Evolutionary conservation across 805 yeast genomes (phyloP), one percentile per base, ranked within the genome.

Genomic region (Candida boidinii): DNA sequence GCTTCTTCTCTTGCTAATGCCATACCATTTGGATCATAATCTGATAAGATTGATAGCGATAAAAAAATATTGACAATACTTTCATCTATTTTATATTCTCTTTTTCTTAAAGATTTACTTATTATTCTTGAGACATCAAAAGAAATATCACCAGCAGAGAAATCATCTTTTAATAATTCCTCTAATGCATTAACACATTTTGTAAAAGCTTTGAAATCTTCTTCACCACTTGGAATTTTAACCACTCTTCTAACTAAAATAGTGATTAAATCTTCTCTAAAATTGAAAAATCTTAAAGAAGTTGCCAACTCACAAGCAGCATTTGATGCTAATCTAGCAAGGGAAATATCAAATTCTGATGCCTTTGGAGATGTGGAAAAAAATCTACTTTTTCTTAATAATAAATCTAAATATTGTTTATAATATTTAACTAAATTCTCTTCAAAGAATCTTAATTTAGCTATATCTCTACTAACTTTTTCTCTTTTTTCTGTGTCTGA

Each of bases 71-170:
- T 82, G 22, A 90, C 48, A 4, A 83, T 87, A 15, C 84, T 72
- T 51, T 88, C 95, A 53, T 88, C 94, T 13, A 87, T 85, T 39
- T 80, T 73, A 54, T 68, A 92, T 30, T 76, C 73, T 47, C 94
- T 75, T 22, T 78, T 75, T 47, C 74, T 78, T 33, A 88, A 56
- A 34, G 86, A 75, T 48, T 83, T 83, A 30, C 78, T 61, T 39
- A 90, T 51, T 17, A 79, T 56, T 51, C 82, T 70, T 1, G 81
- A 74, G 24, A 86, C 57, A 36, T 87, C 96, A 35, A 75, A 63
- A 2, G 95, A 76, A 11, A 85, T 72, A 37, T 75, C 83, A 36
- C 98, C 98, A 40, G 73, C 72, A 38, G 77, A 81, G 22, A 66
- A 66, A 55, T 90, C 98, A 16, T 80, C 90, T 39, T 66, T 60